Percentiles rank a stretch among this genome's conserved stretches.
These are phyloP conservation scores for Olyra latifolia DNA, from an alignment of 176 grass and related monocot genomes.

Conservation along the genomic window DNA sequence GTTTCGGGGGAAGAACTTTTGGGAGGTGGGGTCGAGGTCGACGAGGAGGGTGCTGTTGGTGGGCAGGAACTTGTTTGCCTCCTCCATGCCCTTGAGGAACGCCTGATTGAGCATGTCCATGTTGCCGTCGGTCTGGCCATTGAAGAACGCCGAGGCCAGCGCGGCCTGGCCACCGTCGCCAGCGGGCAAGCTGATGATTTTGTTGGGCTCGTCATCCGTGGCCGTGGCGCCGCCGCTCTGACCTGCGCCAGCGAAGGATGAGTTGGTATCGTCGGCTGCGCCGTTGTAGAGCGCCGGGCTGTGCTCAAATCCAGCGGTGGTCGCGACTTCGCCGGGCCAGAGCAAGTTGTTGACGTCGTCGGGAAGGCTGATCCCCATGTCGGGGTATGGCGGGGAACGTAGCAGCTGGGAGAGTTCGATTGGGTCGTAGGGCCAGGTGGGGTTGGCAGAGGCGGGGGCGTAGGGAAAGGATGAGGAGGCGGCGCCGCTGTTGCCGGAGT, in stretches of 20 bases:
- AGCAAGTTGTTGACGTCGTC: not conserved
- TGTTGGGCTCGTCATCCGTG: no score
- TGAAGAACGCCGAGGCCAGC: constrained; percentile 33
- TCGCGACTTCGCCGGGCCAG: not conserved
- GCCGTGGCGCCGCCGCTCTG: not conserved
- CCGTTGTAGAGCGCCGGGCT: not conserved
- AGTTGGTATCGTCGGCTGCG: not conserved
- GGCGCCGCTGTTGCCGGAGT: not conserved
- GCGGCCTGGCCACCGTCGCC: not conserved
- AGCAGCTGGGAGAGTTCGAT: constrained; percentile 44
- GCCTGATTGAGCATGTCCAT: constrained; percentile 43
- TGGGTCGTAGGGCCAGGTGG: constrained; percentile 33
- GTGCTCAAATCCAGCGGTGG: not conserved
- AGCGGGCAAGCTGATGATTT: not conserved
- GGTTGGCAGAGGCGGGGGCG: not conserved
- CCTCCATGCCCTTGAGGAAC: constrained; percentile 49
- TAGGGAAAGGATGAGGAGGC: not conserved
- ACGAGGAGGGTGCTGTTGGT: constrained; percentile 22
- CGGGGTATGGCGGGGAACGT: constrained; percentile 11
- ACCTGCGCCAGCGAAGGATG: not conserved
- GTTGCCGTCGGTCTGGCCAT: not conserved
- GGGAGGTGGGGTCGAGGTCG: not conserved
- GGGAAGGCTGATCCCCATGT: not conserved
- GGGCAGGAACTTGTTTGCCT: constrained; percentile 55
- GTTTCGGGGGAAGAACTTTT: not conserved